A percentile compares a stretch with the other conserved stretches of the same genome.
Conservation (phyloP, 2,329 filamentous ascomycete species). For the Apiospora phragmitis region DNA sequence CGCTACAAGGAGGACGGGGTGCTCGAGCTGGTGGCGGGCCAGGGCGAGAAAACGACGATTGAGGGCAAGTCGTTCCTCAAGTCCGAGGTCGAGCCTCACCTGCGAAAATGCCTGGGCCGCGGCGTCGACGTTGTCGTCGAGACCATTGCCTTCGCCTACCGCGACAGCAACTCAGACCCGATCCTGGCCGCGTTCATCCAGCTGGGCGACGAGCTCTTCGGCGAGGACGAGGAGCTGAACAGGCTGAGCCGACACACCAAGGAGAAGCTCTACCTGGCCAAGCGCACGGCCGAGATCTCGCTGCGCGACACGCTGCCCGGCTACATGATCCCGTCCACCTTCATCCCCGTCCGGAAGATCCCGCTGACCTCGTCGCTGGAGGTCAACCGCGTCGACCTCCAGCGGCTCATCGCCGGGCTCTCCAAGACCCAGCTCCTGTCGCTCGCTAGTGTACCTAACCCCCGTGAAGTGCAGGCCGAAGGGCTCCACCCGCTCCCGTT, state of each 20-base stretch:
- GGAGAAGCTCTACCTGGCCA: constrained; percentile 44
- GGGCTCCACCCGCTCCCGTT: constrained; percentile 47
- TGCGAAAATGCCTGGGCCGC: constrained; percentile 47
- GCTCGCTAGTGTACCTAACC: constrained; percentile 39
- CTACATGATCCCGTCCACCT: constrained; percentile 47
- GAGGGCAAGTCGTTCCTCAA: constrained; percentile 42
- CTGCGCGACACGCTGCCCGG: constrained; percentile 39
- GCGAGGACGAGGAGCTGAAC: constrained; percentile 38
- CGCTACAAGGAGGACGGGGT: constrained; percentile 49
- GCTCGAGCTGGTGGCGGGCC: constrained; percentile 48
- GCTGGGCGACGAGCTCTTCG: constrained; percentile 41
- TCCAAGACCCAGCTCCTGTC: constrained; percentile 44
- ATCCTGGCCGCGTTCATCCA: constrained; percentile 52
- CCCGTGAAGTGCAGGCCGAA: constrained; percentile 35
- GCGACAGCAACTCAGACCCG: constrained; percentile 35
- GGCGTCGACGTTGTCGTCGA: constrained; percentile 52
- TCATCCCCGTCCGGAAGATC: constrained; percentile 48
- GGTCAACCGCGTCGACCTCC: constrained; percentile 49
- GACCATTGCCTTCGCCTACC: constrained; percentile 41
- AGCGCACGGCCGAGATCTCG: constrained; percentile 43
- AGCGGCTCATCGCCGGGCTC: constrained; percentile 43
- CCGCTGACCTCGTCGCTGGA: constrained; percentile 52
- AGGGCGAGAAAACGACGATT: constrained; percentile 41
- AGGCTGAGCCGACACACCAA: constrained; percentile 40
- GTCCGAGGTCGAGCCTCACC: constrained; percentile 46